These are phyloP conservation scores for Allium sativum DNA, from an alignment of 106 monocot species.

Conservation along the genomic window DNA sequence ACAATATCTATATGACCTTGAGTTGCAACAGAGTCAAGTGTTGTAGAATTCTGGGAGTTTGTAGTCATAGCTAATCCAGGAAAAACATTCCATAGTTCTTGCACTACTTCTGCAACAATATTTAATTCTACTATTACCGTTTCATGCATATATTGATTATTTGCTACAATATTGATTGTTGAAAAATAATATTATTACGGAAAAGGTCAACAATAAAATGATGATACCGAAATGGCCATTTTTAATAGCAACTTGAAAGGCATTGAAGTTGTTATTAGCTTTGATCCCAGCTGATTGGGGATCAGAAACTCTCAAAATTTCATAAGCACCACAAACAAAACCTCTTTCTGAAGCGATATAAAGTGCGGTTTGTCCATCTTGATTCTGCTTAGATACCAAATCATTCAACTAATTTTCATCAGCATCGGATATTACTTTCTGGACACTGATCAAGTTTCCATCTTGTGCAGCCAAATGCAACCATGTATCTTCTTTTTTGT, in stretches of 20 bases:
- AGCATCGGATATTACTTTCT: constrained; percentile 17
- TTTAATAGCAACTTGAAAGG: constrained; percentile 40
- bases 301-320: constrained; percentile 31
- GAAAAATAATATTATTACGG: no score
- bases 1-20: no score
- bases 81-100: no score
- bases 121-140: no score
- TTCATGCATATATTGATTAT: no score
- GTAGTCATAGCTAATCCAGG: no score
- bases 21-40: no score
- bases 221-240: constrained; percentile 5
- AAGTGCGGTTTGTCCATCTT: constrained; percentile 36
- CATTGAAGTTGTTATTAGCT: constrained; percentile 38
- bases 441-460: constrained; percentile 12
- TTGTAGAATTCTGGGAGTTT: no score
- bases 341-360: constrained; percentile 51
- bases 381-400: constrained; percentile 30
- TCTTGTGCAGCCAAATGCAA: constrained; percentile 16
- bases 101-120: no score
- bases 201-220: no score
- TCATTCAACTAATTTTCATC: constrained; percentile 16
- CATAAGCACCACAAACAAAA: constrained; percentile 16
- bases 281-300: constrained; percentile 31
- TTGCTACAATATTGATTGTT: no score
- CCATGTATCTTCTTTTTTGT: constrained; percentile 10